Evolutionary conservation across 2,329 filamentous ascomycete genomes (phyloP).

Genomic region (Onygenales sp.): DNA sequence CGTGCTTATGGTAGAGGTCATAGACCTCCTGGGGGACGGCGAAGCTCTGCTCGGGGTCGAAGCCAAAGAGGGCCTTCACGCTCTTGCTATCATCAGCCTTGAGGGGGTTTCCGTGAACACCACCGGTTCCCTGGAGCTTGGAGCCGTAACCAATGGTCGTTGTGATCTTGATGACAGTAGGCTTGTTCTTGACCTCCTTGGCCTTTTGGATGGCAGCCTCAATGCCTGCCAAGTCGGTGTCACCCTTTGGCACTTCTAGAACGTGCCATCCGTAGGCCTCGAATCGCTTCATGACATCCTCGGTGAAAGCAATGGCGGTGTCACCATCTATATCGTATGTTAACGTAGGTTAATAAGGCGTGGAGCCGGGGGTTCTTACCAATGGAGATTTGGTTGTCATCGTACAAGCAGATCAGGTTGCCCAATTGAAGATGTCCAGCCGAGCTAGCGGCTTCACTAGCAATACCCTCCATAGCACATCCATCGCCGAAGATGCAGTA

Average conservation of each 20-base stretch:
- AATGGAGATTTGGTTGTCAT: slow-evolving; percentile 95
- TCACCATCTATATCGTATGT: slow-evolving; percentile 59
- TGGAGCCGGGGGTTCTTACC: slow-evolving; percentile 36
- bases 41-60: slow-evolving; percentile 89
- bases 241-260: slow-evolving; percentile 73
- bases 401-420: slow-evolving; percentile 93
- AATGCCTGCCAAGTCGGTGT: slow-evolving; percentile 78
- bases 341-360: not conserved
- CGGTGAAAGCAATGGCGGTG: slow-evolving; percentile 92
- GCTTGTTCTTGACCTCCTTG: slow-evolving; percentile 89
- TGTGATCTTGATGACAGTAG: slow-evolving; percentile 88
- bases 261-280: slow-evolving; percentile 97
- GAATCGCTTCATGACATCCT: slow-evolving; percentile 91
- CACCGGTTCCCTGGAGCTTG: slow-evolving; percentile 81
- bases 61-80: slow-evolving; percentile 91
- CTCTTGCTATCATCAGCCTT: slow-evolving; percentile 91
- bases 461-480: slow-evolving; percentile 97
- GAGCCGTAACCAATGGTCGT: slow-evolving; percentile 98
- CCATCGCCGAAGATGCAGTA: slow-evolving; percentile 96
- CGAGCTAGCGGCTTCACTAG: slow-evolving; percentile 80
- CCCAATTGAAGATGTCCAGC: slow-evolving; percentile 96
- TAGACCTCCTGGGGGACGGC: slow-evolving; percentile 91
- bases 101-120: slow-evolving; percentile 91
- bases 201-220: slow-evolving; percentile 79
- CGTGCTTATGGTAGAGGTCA: slow-evolving; percentile 78